phyloP scores from a whole-genome alignment of 371 early-diverging fungal species.

The Sporodiniella umbellata region DNA sequence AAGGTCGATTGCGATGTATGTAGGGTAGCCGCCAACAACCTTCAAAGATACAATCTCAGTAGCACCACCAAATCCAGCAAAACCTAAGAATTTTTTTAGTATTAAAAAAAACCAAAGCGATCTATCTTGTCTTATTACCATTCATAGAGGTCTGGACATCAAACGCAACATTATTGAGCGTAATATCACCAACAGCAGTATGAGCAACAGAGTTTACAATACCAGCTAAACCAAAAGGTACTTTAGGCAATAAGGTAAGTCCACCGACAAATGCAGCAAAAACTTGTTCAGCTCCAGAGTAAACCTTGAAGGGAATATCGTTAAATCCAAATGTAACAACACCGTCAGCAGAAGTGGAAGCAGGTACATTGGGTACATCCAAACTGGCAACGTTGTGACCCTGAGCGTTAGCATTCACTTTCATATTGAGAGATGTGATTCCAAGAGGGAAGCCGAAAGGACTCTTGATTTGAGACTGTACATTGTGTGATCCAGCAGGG shows the following conservation, averaged over 20 bases:
- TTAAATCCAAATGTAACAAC: conserved; percentile 36
- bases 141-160: conserved; percentile 41
- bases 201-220: conserved; percentile 42
- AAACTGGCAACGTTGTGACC: conserved; percentile 42
- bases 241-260: conserved; percentile 31
- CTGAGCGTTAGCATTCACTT: conserved; percentile 24
- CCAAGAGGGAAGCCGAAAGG: conserved; percentile 55
- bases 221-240: conserved; percentile 43
- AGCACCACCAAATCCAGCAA: conserved; percentile 35
- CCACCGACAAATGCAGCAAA: conserved; percentile 45
- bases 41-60: conserved; percentile 37
- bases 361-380: conserved; percentile 41
- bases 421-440: conserved; percentile 43
- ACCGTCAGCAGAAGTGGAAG: conserved; percentile 36
- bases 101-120: background rate
- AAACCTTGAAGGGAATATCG: conserved; percentile 38
- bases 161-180: conserved; percentile 39
- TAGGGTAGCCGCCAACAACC: conserved; percentile 42
- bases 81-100: conserved; percentile 9
- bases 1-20: conserved; percentile 37
- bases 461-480: conserved; percentile 44
- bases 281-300: conserved; percentile 18
- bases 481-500: conserved; percentile 41
- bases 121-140: conserved; percentile 29
- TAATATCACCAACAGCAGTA: conserved; percentile 46